Evolutionary conservation across 139 green algal genomes (phyloP), one percentile per base, ranked within the genome.

Genomic region (Volvox africanus): DNA sequence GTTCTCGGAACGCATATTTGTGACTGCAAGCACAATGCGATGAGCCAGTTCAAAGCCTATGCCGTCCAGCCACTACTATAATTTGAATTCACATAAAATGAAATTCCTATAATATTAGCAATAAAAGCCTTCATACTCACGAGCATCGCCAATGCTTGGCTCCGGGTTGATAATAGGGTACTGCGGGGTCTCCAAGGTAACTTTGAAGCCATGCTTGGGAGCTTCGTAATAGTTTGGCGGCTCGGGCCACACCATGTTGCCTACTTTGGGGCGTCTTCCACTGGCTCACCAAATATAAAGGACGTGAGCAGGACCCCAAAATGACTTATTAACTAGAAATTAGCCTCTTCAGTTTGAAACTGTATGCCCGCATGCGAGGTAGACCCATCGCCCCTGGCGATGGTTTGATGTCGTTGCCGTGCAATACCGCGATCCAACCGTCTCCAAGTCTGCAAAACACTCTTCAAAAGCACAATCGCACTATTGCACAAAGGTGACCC

Each of bases 221-320:
- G 62, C 61, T 13, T 95, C 91, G 86, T 93, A 93, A 83, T 95
- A 95, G 81, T 93, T 93, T 3, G 93, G 93, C 28, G 91, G 90
- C 69, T 93, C 88, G 0, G 93, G 93, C 93, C 93, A 95, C 33
- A 77, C 71, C 89, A 93, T 92, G 33, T 5, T 87, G 24, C 26
- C 69, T 37, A 26, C 6, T 73, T 28, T 28, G 16, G 65, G 55
- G 61, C 24, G 61, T 32, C 0, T 44, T 30, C 22, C 19, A 14
- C 61, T 20, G 30, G 62, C 61, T 88, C 61, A 77, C 61, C 28
- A 86, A 86, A 33, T 19, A 35, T 1, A 37, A 19, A 30, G 28
- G 44, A 86, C 28, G 80, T 73, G 80, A 86, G 80, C 80, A n/a
- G n/a, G 80, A 17, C 50, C 28, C 26, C 50, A 22, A 36, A 61